Evolutionary conservation across 305 asterid genomes (phyloP).

Genomic region (Fraxinus dipetala): DNA sequence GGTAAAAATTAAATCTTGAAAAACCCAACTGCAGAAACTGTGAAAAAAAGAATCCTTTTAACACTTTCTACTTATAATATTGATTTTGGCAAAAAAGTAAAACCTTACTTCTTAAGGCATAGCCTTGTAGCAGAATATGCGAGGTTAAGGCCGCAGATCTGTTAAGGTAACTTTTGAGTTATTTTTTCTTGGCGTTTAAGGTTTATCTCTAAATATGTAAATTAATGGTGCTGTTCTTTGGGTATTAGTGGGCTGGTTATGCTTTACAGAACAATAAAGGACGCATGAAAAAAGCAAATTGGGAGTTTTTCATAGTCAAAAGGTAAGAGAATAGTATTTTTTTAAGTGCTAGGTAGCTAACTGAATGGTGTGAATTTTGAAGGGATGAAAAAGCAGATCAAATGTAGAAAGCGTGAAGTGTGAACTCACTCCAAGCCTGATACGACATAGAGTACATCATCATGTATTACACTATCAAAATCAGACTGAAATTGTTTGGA

Average conservation of each 20-base stretch:
- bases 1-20: not conserved
- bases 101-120: not conserved
- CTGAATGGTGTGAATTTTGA: not conserved
- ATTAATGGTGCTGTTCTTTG: not conserved
- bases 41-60: not conserved
- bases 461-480: not conserved
- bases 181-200: not conserved
- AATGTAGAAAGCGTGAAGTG: not conserved
- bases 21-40: not conserved
- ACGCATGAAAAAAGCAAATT: not conserved
- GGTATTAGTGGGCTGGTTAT: constrained; percentile 1
- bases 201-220: not conserved
- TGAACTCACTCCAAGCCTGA: not conserved
- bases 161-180: no score
- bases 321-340: not conserved
- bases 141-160: not conserved
- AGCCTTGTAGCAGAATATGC: not conserved
- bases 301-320: not conserved
- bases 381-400: not conserved
- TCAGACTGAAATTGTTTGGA: not conserved
- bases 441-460: not conserved
- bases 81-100: not conserved
- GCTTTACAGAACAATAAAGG: constrained; percentile 7
- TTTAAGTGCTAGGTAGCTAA: not conserved
- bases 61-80: not conserved